phyloP scores from a whole-genome alignment of 495 filamentous ascomycete species.

The Endocarpon pusillum region DNA sequence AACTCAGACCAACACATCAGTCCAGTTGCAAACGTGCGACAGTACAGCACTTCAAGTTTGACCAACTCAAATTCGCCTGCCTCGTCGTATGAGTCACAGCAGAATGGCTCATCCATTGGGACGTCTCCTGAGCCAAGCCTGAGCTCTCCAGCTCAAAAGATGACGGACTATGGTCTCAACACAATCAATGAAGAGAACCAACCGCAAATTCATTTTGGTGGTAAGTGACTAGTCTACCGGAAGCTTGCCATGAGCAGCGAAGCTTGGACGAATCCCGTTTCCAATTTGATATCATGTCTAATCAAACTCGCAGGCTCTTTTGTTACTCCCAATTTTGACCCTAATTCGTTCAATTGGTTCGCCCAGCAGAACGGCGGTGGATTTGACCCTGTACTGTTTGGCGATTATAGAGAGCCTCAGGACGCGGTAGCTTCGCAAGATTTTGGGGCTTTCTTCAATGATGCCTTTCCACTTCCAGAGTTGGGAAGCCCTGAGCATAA shows the following conservation, averaged over 20 bases:
- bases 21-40: too few species aligned
- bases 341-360: constrained; percentile 58
- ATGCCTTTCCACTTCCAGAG: constrained; percentile 64
- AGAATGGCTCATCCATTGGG: constrained; percentile 63
- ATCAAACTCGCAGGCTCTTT: constrained; percentile 4
- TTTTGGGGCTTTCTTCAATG: constrained; percentile 67
- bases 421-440: constrained; percentile 54
- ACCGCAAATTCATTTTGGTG: constrained; percentile 26
- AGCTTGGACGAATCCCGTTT: too few species aligned
- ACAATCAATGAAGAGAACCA: constrained; percentile 15
- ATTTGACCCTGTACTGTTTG: constrained; percentile 85
- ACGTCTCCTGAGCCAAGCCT: constrained; percentile 55
- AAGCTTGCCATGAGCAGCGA: constrained; percentile 55
- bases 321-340: too few species aligned
- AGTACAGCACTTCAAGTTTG: constrained; percentile 20
- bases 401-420: constrained; percentile 83
- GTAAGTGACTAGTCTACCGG: constrained; percentile 48
- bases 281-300: constrained; percentile 3
- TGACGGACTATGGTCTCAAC: constrained; percentile 9
- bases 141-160: constrained; percentile 29
- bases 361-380: constrained; percentile 71
- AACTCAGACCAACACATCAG: too few species aligned
- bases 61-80: constrained; percentile 32
- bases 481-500: constrained; percentile 61
- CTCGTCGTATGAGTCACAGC: constrained; percentile 39